Percentiles rank a stretch among this genome's conserved stretches.
Evolutionary conservation across 352 stramenopile species (phyloP).

Genomic region (Phytophthora idaei): DNA sequence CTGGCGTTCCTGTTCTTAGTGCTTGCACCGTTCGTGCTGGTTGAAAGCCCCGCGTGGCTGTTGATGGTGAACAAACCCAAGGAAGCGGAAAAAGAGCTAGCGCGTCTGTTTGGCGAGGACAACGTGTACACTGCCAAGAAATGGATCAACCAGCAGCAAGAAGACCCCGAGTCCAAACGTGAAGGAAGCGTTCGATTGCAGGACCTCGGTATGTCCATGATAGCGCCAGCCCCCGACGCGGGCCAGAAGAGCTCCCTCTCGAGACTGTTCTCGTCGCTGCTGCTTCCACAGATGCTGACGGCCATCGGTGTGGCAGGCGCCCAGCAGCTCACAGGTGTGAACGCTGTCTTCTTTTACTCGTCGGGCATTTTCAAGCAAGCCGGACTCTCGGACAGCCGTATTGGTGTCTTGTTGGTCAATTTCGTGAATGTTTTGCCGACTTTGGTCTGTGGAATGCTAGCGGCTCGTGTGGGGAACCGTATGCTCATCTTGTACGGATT

Average conservation of each 20-base stretch:
- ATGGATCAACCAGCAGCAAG: slow-evolving; percentile 28
- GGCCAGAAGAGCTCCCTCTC: slow-evolving; percentile 17
- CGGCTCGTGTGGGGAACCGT: slow-evolving; percentile 45
- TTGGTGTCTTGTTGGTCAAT: slow-evolving; percentile 58
- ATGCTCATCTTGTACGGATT: slow-evolving; percentile 50
- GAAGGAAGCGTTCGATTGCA: slow-evolving; percentile 21
- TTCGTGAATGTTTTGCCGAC: slow-evolving; percentile 59
- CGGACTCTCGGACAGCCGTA: slow-evolving; percentile 52
- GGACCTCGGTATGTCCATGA: slow-evolving; percentile 24
- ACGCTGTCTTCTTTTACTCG: slow-evolving; percentile 77
- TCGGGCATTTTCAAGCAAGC: slow-evolving; percentile 60
- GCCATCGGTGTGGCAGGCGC: slow-evolving; percentile 46
- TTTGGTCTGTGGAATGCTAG: slow-evolving; percentile 40
- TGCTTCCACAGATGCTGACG: slow-evolving; percentile 47
- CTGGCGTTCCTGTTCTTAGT: not conserved
- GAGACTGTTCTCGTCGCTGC: slow-evolving; percentile 21
- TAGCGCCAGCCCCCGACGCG: slow-evolving; percentile 20
- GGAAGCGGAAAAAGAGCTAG: slow-evolving; percentile 32
- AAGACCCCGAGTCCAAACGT: slow-evolving; percentile 20
- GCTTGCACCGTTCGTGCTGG: slow-evolving; percentile 34
- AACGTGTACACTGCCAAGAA: slow-evolving; percentile 29
- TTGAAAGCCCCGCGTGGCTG: slow-evolving; percentile 54
- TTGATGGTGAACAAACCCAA: slow-evolving; percentile 24
- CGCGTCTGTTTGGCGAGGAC: slow-evolving; percentile 35
- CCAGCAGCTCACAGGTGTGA: slow-evolving; percentile 66